Base-by-base conservation (phyloP, 176 grass and related monocot genomes). In the Cenchrus americanus region DNA sequence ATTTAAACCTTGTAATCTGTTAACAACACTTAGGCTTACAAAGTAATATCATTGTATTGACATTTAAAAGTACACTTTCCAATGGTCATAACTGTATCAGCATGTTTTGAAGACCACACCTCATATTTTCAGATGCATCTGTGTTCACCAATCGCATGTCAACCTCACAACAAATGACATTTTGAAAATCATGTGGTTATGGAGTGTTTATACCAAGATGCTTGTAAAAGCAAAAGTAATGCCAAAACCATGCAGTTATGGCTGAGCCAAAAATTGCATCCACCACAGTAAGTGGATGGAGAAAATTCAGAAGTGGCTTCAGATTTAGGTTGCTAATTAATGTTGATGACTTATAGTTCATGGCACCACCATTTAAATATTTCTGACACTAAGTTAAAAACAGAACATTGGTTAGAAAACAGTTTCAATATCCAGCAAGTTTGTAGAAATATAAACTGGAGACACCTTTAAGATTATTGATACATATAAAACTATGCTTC, bases 301-400 rank as follows among this genome's bases (percentile, higher is more conserved):
- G 26, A 88, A 61, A 68, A 67, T 53, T 53, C 75, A 75, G n/a
- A 48, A 66, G 27, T 18, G 48, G 5, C 34, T 87, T 57, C 32
- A 60, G 15, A 78, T 66, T 61, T 52, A n/a, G 41, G 60, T 68
- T 68, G 37, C 34, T 47, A 70, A 55, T 17, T 82, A 43, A n/a
- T 57, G 3, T 24, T 46, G 10, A 59, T 58, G 4, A 26, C 40
- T 57, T 17, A 66, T 48, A 41, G 62, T 79, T 88, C 7, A 2
- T 57, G 10, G 14, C 18, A 60, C 10, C 14, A 61, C 24, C 24
- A 87, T 24, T 24, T 53, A 64, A 53, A 70, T 54, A 85, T 55
- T 76, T 70, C 0, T 62, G 44, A 21, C 10, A 40, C 23, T 14
- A 58, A 65, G 47, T 78, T 40, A 5, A 48, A 48, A 9, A 58